A percentile compares a stretch with the other conserved stretches of the same genome.
phyloP scores from a whole-genome alignment of 352 stramenopile genomes.

The Pythium insidiosum region DNA sequence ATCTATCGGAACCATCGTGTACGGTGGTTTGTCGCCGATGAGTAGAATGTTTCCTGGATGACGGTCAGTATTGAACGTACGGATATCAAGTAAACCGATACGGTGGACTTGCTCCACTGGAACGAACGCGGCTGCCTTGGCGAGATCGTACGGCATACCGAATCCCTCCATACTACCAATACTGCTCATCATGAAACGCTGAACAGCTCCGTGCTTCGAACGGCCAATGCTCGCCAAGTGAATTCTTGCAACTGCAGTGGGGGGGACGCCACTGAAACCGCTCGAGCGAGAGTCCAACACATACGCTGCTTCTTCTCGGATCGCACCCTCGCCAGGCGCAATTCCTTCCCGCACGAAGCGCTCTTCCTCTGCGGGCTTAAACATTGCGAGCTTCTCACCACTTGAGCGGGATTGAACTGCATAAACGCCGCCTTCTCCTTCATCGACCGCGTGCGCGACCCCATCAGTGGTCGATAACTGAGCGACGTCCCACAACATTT shows the following conservation, averaged over 20 bases:
- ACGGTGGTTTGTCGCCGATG: conserved; percentile 66
- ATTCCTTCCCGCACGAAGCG: conserved; percentile 70
- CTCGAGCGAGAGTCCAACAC: conserved; percentile 58
- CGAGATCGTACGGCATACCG: conserved; percentile 63
- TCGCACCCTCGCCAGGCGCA: conserved; percentile 50
- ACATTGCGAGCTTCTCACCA: conserved; percentile 71
- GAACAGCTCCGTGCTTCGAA: conserved; percentile 61
- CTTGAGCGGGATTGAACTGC: conserved; percentile 56
- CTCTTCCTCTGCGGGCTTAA: conserved; percentile 76
- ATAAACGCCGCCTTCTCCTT: conserved; percentile 69
- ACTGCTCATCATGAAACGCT: conserved; percentile 73
- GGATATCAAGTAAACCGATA: conserved; percentile 75
- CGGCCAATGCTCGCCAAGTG: conserved; percentile 32
- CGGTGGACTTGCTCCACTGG: conserved; percentile 72
- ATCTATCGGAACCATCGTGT: conserved; percentile 73
- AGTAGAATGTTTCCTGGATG: conserved; percentile 78
- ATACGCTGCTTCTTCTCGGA: conserved; percentile 72
- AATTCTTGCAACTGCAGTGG: conserved; percentile 59
- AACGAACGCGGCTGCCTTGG: conserved; percentile 51
- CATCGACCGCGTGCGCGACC: conserved; percentile 39
- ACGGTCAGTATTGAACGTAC: conserved; percentile 83
- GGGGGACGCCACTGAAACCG: conserved; percentile 69
- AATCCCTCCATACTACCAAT: conserved; percentile 80
- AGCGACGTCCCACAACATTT: conserved; percentile 78
- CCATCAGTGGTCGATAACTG: conserved; percentile 39